phyloP scores from a whole-genome alignment of 2,329 filamentous ascomycete species.

The Emydomyces testavorans region DNA sequence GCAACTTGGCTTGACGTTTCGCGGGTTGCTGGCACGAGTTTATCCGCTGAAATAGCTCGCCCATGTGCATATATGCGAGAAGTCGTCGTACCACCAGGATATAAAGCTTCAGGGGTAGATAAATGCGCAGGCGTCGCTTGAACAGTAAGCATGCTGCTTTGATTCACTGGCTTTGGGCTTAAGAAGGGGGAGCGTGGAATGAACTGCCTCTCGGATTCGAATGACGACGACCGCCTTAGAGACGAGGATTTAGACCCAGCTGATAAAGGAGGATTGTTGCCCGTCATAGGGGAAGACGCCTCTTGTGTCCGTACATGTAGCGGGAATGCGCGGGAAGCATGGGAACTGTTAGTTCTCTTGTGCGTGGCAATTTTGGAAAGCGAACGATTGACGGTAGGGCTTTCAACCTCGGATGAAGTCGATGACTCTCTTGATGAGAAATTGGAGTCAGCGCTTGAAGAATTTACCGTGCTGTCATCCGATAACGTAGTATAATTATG shows the following conservation, averaged over 20 bases:
- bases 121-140: background rate
- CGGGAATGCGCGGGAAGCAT: background rate
- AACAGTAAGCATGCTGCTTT: background rate
- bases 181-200: background rate
- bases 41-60: conserved; percentile 4
- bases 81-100: background rate
- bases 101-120: conserved; percentile 4
- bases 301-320: background rate
- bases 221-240: conserved; percentile 2
- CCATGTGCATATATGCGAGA: background rate
- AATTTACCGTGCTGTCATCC: conserved; percentile 8
- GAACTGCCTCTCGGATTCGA: background rate
- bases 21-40: background rate
- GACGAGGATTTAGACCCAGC: conserved; percentile 1
- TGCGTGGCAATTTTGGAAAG: background rate
- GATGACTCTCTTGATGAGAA: conserved; percentile 6
- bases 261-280: background rate
- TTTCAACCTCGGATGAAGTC: conserved; percentile 10
- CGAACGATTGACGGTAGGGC: background rate
- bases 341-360: background rate
- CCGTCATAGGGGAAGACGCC: background rate
- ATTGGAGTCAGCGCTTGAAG: conserved; percentile 3
- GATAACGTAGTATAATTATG: conserved; percentile 12
- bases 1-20: background rate
- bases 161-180: background rate